phyloP scores from a whole-genome alignment of 495 filamentous ascomycete genomes.

The Hyphodiscus hymeniophilus region DNA sequence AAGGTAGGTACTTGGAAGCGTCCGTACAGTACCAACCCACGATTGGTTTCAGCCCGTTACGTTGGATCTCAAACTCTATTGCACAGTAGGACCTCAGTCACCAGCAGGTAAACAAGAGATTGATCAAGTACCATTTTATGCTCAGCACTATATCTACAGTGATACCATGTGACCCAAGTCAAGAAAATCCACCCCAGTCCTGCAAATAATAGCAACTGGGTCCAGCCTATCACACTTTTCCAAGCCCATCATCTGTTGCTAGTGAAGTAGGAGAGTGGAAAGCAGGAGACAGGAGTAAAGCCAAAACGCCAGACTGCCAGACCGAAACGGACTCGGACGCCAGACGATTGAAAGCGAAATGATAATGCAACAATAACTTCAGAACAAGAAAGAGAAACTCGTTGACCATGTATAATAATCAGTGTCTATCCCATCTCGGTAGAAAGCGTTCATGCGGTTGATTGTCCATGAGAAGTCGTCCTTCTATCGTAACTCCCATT shows the following conservation, averaged over 20 bases:
- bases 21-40: no score
- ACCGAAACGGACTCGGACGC: slow-evolving; percentile 16
- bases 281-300: slow-evolving; percentile 13
- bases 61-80: no score
- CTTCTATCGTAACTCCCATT: slow-evolving; percentile 24
- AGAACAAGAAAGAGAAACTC: slow-evolving; percentile 7
- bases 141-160: slow-evolving; percentile 14
- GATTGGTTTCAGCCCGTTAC: no score
- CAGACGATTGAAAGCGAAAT: slow-evolving; percentile 19
- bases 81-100: no score
- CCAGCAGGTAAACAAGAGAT: background rate
- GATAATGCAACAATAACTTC: slow-evolving; percentile 17
- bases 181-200: background rate
- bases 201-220: slow-evolving; percentile 6
- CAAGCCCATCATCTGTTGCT: slow-evolving; percentile 10
- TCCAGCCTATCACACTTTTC: slow-evolving; percentile 8
- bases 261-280: slow-evolving; percentile 7
- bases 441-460: slow-evolving; percentile 10
- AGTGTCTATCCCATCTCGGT: no score
- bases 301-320: slow-evolving; percentile 19
- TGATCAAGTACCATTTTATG: background rate
- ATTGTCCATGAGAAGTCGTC: slow-evolving; percentile 16
- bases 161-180: background rate
- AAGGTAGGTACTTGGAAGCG: no score
- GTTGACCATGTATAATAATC: no score